Percentiles rank a stretch among this genome's conserved stretches.
These are phyloP conservation scores for Staphylotrichum tortipilum DNA, from an alignment of 495 filamentous ascomycete species.

Conservation along the genomic window DNA sequence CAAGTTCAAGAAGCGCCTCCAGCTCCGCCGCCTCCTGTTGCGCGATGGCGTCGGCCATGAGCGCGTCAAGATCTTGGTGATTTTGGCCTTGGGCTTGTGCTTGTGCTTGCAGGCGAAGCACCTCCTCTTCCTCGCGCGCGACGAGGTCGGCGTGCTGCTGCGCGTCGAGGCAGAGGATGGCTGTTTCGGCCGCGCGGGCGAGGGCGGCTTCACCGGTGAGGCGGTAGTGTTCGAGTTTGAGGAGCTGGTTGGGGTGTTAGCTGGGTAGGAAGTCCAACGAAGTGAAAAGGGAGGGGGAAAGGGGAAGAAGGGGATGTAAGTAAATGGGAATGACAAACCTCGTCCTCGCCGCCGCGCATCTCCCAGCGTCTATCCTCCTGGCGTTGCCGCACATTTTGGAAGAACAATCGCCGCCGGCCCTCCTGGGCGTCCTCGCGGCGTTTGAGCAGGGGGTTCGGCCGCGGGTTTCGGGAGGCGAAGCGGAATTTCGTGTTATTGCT, in stretches of 20 bases:
- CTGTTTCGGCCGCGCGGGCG: slow-evolving; percentile 32
- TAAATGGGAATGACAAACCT: slow-evolving; percentile 42
- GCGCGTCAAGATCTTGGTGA: slow-evolving; percentile 35
- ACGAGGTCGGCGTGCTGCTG: slow-evolving; percentile 14
- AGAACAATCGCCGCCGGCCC: slow-evolving; percentile 54
- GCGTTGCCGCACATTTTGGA: slow-evolving; percentile 66
- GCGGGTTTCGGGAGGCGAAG: slow-evolving; percentile 11
- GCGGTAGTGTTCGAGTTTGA: slow-evolving; percentile 40
- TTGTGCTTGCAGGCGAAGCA: slow-evolving; percentile 34
- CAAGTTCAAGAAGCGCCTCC: slow-evolving; percentile 47
- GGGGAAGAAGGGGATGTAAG: background rate
- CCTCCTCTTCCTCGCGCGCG: slow-evolving; percentile 27
- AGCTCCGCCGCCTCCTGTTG: slow-evolving; percentile 50
- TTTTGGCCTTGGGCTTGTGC: too few relatives aligned
- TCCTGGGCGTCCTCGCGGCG: slow-evolving; percentile 30
- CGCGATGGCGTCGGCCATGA: slow-evolving; percentile 39
- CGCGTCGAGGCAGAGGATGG: too few relatives aligned
- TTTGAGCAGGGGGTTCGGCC: slow-evolving; percentile 18
- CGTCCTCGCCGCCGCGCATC: slow-evolving; percentile 64
- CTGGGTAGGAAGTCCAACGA: background rate
- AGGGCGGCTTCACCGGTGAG: slow-evolving; percentile 30
- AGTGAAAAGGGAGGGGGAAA: background rate
- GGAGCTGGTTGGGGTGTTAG: slow-evolving; percentile 24
- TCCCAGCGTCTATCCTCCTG: slow-evolving; percentile 59
- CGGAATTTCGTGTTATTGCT: slow-evolving; percentile 13